Percentiles rank a stretch among this genome's conserved stretches.
Conservation (phyloP, 495 filamentous ascomycete species). For the Xylaria cubensis region DNA sequence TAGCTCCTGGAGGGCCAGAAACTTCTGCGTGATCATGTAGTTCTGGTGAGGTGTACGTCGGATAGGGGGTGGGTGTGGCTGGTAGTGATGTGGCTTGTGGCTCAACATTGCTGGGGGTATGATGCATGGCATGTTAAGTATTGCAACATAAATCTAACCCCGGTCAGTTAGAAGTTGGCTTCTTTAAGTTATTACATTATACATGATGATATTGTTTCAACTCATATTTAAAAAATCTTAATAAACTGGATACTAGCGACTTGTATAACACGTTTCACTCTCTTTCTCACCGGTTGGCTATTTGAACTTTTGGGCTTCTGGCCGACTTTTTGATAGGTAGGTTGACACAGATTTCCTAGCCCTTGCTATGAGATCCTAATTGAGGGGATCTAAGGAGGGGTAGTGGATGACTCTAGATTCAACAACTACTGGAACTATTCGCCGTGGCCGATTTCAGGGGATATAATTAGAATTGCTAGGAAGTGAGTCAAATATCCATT, state of each 20-base stretch:
- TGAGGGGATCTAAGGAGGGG: neutral
- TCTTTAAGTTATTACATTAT: neutral
- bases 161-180: neutral
- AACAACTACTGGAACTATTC: neutral
- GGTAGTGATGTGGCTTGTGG: neutral
- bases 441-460: neutral
- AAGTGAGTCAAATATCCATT: neutral
- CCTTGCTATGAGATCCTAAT: neutral
- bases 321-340: neutral
- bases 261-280: neutral
- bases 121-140: neutral
- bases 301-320: neutral
- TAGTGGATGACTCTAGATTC: neutral
- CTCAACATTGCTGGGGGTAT: neutral
- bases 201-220: neutral
- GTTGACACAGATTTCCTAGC: neutral
- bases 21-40: slow-evolving; percentile 2
- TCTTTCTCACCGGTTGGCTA: neutral
- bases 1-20: neutral
- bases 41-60: neutral
- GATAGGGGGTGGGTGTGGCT: neutral
- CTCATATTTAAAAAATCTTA: neutral
- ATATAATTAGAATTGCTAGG: neutral
- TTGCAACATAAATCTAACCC: slow-evolving; percentile 3
- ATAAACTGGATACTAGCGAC: neutral